Evolutionary conservation across 2,329 filamentous ascomycete genomes (phyloP), one percentile per base, ranked within the genome.

Genomic region (Cladosporium sp.): DNA sequence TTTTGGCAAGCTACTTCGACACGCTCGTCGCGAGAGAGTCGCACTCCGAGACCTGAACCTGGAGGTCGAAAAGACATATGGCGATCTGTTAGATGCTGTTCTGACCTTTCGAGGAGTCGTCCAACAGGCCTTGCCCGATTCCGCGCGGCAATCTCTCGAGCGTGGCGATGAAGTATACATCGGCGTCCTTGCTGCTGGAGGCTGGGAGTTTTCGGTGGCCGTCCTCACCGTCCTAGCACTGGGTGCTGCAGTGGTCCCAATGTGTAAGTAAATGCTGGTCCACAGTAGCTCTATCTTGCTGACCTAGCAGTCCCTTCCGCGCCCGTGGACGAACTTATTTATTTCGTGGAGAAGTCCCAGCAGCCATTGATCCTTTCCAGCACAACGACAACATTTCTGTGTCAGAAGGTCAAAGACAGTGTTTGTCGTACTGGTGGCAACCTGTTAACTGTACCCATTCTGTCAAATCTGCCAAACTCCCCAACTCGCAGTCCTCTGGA

Each of bases 161-260:
- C 13, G 16, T 6, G 38, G 61, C 45, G 57, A 63, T 32, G 65
- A 65, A 41, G 62, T 66, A 19, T 70, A 64, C 52, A 64, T 72
- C 25, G 65, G 63, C 16, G 59, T 72, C 5, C 57, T 72, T 29
- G 69, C 67, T 12, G 61, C 67, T 5, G 67, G 67, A 7, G 64
- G 69, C 2, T 72, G 72, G 54, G 69, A 71, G 45, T 72, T 67
- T 52, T 62, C 64, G 6, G 66, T 72, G 20, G 69, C 64, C 4
- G 67, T 71, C 52, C 58, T 72, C 20, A 64, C 69, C 3, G 59
- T 71, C 22, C 57, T 69, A 30, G 70, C 70, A 12, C 55, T 71
- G 7, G 69, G 69, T 15, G 70, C 64, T 13, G 69, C 68, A 12
- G 63, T 65, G 4, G 69, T 72, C 3, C 69, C 69, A 13, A 63